A percentile compares a stretch with the other conserved stretches of the same genome.
Evolutionary conservation across 306 rosid genomes (phyloP).

Genomic region (Quercus dentata): DNA sequence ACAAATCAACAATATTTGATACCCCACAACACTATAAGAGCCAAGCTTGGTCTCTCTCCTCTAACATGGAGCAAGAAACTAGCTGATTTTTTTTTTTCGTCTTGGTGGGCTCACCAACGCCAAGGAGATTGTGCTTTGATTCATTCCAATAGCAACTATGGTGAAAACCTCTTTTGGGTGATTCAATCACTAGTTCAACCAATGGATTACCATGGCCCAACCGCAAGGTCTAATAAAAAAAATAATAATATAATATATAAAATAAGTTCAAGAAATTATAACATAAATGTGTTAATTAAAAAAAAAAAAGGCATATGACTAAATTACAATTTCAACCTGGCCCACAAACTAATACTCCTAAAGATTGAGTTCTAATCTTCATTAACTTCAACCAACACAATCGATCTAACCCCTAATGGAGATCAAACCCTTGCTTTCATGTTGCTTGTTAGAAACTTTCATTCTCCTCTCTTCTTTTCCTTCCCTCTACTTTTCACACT

Average conservation of each 20-base stretch:
- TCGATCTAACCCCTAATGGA: slow-evolving; percentile 11
- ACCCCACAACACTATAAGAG: slow-evolving; percentile 28
- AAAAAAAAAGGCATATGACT: too few species aligned
- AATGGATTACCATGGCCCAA: too few species aligned
- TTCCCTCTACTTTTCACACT: slow-evolving; percentile 7
- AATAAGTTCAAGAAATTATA: too few species aligned
- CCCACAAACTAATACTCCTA: too few species aligned
- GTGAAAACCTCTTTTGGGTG: slow-evolving; percentile 34
- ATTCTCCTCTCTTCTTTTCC: slow-evolving; percentile 4
- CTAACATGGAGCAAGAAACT: slow-evolving; percentile 27
- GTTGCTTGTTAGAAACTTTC: neutral
- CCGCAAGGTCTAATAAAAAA: too few species aligned
- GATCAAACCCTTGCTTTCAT: neutral
- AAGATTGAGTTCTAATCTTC: neutral
- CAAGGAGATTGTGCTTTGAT: slow-evolving; percentile 27
- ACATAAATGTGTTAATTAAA: too few species aligned
- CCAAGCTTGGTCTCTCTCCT: slow-evolving; percentile 32
- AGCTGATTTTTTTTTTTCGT: slow-evolving; percentile 7
- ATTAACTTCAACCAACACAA: neutral
- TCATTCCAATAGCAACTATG: slow-evolving; percentile 24
- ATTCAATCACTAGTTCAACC: too few species aligned
- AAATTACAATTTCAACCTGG: neutral
- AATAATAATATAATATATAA: too few species aligned
- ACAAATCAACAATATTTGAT: slow-evolving; percentile 13
- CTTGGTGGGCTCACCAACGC: slow-evolving; percentile 21